These are phyloP conservation scores for Secale cereale DNA, from an alignment of 176 grass and related monocot genomes.

Conservation along the genomic window DNA sequence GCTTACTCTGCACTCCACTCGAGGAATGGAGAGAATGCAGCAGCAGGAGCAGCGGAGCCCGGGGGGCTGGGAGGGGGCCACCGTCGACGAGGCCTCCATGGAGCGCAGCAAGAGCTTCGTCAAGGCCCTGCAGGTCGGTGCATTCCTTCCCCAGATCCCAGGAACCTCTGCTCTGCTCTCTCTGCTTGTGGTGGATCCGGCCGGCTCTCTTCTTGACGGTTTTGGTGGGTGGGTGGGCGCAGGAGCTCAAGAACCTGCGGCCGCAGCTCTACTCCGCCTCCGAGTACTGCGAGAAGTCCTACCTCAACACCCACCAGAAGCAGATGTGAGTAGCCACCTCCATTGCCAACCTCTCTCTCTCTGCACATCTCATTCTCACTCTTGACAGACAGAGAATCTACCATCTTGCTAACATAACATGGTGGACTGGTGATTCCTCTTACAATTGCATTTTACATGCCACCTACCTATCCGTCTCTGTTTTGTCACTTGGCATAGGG, in stretches of 20 bases:
- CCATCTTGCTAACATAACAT: background rate
- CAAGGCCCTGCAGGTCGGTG: slow-evolving; percentile 75
- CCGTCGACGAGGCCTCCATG: slow-evolving; percentile 93
- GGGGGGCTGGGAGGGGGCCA: slow-evolving; percentile 7
- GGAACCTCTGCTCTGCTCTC: too few relatives aligned
- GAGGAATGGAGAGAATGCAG: slow-evolving; percentile 19
- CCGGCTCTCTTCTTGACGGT: slow-evolving; percentile 6
- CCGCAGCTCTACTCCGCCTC: slow-evolving; percentile 97
- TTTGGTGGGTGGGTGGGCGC: slow-evolving; percentile 14
- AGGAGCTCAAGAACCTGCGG: slow-evolving; percentile 96
- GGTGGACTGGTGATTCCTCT: background rate
- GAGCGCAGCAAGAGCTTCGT: slow-evolving; percentile 98
- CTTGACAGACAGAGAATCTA: background rate
- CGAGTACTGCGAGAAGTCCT: slow-evolving; percentile 96
- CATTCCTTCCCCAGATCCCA: slow-evolving; percentile 18
- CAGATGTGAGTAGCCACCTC: slow-evolving; percentile 75
- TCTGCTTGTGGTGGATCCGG: background rate
- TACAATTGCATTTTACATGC: slow-evolving; percentile 5
- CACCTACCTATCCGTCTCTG: background rate
- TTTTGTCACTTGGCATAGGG: background rate
- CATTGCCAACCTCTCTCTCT: background rate
- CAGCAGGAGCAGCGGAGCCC: slow-evolving; percentile 24
- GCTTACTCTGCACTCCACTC: slow-evolving; percentile 44
- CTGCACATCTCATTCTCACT: background rate
- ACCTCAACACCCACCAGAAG: slow-evolving; percentile 78